These are phyloP conservation scores for Dryas alaskensis DNA, from an alignment of 306 rosid species.

Conservation along the genomic window DNA sequence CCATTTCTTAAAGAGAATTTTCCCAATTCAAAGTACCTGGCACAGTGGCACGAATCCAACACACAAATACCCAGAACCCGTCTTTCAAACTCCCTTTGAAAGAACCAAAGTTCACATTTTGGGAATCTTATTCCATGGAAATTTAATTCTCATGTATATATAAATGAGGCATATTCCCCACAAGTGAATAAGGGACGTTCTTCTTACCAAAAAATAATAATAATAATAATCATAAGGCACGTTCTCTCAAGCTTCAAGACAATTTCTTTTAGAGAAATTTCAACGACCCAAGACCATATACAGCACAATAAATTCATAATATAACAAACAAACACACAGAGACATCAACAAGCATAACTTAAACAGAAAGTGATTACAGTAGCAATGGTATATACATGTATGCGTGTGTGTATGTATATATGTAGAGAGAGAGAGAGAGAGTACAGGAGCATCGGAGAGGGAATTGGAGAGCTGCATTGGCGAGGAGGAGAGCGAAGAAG, in stretches of 20 bases:
- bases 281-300: not conserved
- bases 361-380: too few species aligned
- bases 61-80: not conserved
- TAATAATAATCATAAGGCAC: not conserved
- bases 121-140: not conserved
- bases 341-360: not conserved
- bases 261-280: not conserved
- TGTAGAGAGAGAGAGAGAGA: constrained; percentile 23
- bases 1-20: not conserved
- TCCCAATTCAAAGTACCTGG: not conserved
- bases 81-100: not conserved
- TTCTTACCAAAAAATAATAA: too few species aligned
- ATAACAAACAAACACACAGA: not conserved
- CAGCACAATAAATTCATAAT: not conserved
- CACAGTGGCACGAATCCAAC: too few species aligned
- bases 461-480: constrained; percentile 35
- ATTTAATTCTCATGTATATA: not conserved
- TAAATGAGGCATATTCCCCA: not conserved
- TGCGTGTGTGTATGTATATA: too few species aligned
- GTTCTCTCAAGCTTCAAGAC: not conserved
- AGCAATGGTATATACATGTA: not conserved
- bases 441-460: constrained; percentile 54
- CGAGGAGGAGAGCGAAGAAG: constrained; percentile 39
- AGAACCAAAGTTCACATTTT: not conserved
- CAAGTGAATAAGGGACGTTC: not conserved